Conservation (phyloP, 768 basidiomycete species). For the Trametes elegans region DNA sequence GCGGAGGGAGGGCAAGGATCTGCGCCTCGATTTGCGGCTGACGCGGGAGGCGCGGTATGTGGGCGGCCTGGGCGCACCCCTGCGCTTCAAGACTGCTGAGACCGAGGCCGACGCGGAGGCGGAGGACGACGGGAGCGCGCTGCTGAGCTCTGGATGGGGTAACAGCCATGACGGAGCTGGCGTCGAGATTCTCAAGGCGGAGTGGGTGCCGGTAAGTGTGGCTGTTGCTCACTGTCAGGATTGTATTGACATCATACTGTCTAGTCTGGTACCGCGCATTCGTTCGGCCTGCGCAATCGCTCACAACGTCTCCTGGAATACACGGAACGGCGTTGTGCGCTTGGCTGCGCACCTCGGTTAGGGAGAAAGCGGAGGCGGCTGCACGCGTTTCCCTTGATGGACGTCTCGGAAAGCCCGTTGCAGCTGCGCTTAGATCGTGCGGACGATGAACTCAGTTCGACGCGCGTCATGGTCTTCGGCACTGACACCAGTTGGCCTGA, state of each 20-base stretch:
- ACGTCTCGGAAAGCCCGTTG: constrained; percentile 3
- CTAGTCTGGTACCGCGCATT: constrained; percentile 52
- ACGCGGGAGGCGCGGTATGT: constrained; percentile 44
- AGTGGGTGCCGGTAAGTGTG: constrained; percentile 58
- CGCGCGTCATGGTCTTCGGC: constrained; percentile 19
- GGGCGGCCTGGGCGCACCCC: constrained; percentile 40
- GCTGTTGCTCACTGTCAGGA: not conserved
- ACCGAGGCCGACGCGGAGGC: constrained; percentile 12
- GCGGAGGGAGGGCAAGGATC: constrained; percentile 36
- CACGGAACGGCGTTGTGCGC: constrained; percentile 52
- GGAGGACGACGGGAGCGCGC: constrained; percentile 28
- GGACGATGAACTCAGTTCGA: constrained; percentile 9
- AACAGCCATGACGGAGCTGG: constrained; percentile 76
- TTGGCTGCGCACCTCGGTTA: constrained; percentile 24
- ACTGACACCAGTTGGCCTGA: constrained; percentile 19
- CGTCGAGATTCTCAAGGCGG: constrained; percentile 64
- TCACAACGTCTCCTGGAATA: constrained; percentile 69
- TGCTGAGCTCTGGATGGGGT: constrained; percentile 63
- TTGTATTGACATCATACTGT: not conserved
- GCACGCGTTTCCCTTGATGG: constrained; percentile 1
- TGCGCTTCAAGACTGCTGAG: constrained; percentile 1
- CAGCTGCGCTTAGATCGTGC: constrained; percentile 7
- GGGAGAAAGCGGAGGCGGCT: constrained; percentile 11
- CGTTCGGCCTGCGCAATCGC: constrained; percentile 60
- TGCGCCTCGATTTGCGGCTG: constrained; percentile 41